A percentile compares a stretch with the other conserved stretches of the same genome.
These are phyloP conservation scores for Leishmania martiniquensis DNA, from an alignment of 208 protist genomes.

Conservation along the genomic window DNA sequence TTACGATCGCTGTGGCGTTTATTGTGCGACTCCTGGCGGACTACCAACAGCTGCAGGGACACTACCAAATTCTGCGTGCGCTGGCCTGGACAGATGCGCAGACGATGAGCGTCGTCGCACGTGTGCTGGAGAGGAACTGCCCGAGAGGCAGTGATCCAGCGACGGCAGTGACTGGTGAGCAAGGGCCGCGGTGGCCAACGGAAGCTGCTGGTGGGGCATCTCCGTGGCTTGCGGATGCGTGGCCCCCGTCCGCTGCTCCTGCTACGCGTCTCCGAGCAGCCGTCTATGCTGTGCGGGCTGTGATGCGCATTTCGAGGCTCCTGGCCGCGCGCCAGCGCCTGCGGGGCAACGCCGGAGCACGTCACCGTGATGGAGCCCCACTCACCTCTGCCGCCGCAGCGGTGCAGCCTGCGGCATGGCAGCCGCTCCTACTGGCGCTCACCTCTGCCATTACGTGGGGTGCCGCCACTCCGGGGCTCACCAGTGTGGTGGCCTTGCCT, in stretches of 20 bases:
- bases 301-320: background rate
- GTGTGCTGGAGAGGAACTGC: background rate
- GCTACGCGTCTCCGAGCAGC: background rate
- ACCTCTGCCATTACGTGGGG: background rate
- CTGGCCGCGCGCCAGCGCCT: background rate
- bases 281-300: background rate
- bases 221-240: background rate
- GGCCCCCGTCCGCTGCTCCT: background rate
- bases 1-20: background rate
- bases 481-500: background rate
- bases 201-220: background rate
- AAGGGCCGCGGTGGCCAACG: background rate
- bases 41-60: constrained; percentile 9
- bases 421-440: background rate
- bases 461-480: background rate
- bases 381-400: background rate
- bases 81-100: background rate
- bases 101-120: background rate
- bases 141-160: background rate
- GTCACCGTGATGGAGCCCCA: background rate
- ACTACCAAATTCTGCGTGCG: background rate
- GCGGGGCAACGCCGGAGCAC: background rate
- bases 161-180: background rate
- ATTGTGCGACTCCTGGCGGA: constrained; percentile 5
- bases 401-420: background rate